These are phyloP conservation scores for Candida wancherniae DNA, from an alignment of 805 yeast genomes.

Conservation along the genomic window DNA sequence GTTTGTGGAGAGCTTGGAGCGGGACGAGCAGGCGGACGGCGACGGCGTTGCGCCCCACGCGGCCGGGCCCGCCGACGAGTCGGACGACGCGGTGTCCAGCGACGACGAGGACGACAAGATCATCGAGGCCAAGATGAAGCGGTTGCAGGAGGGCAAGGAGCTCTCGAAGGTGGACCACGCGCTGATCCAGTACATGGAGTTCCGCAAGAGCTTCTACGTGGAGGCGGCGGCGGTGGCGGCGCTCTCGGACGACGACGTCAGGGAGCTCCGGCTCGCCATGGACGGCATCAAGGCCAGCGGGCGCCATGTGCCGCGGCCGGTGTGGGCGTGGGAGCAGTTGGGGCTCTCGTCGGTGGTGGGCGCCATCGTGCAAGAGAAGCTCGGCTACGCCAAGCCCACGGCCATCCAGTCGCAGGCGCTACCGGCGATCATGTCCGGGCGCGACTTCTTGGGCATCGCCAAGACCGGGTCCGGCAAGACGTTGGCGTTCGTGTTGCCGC, in stretches of 20 bases:
- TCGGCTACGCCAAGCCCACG: constrained; percentile 63
- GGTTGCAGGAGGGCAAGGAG: constrained; percentile 46
- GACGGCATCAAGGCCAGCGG: constrained; percentile 73
- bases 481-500: constrained; percentile 76
- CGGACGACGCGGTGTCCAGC: constrained; percentile 10
- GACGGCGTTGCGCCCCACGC: neutral
- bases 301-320: constrained; percentile 54
- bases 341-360: constrained; percentile 64
- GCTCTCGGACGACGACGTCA: constrained; percentile 53
- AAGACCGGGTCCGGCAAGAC: constrained; percentile 98
- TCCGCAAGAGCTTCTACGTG: constrained; percentile 57
- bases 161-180: constrained; percentile 46
- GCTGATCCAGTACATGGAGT: constrained; percentile 43
- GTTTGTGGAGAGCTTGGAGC: constrained; percentile 9
- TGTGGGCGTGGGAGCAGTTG: constrained; percentile 72
- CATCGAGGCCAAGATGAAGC: constrained; percentile 32
- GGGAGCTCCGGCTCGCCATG: constrained; percentile 43
- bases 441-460: constrained; percentile 90
- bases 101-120: constrained; percentile 32
- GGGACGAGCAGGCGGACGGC: neutral
- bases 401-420: constrained; percentile 88
- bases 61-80: constrained; percentile 2
- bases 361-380: constrained; percentile 45
- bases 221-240: constrained; percentile 51
- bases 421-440: constrained; percentile 85